These are phyloP conservation scores for Panaeolus cyanescens DNA, from an alignment of 768 basidiomycete species.

Conservation along the genomic window DNA sequence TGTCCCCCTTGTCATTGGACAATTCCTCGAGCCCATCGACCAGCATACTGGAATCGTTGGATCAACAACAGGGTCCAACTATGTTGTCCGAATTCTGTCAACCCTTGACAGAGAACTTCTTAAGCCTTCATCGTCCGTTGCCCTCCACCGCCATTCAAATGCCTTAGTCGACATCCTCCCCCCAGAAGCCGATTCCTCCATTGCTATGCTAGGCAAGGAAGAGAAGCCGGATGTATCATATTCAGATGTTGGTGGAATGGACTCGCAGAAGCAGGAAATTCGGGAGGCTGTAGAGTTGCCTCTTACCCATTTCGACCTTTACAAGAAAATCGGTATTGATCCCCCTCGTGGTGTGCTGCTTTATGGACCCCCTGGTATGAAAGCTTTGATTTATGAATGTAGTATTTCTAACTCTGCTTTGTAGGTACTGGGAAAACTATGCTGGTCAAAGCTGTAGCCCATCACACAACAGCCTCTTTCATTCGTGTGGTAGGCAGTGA, in stretches of 20 bases:
- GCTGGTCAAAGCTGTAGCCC: slow-evolving; percentile 99
- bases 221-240: slow-evolving; percentile 96
- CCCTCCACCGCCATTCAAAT: slow-evolving; percentile 98
- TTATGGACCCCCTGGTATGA: slow-evolving; percentile 92
- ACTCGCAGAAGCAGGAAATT: slow-evolving; percentile 98
- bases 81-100: slow-evolving; percentile 95
- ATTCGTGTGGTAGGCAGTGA: slow-evolving; percentile 98
- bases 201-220: slow-evolving; percentile 91
- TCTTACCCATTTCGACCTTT: slow-evolving; percentile 94
- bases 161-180: slow-evolving; percentile 97
- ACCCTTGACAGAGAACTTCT: slow-evolving; percentile 96
- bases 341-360: slow-evolving; percentile 96
- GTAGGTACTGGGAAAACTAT: slow-evolving; percentile 97
- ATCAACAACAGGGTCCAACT: slow-evolving; percentile 96
- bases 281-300: slow-evolving; percentile 98
- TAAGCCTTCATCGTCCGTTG: slow-evolving; percentile 96
- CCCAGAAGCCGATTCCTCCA: slow-evolving; percentile 97
- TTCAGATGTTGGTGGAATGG: slow-evolving; percentile 95
- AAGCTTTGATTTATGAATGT: not conserved
- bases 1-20: slow-evolving; percentile 97
- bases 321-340: slow-evolving; percentile 99
- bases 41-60: slow-evolving; percentile 97
- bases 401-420: not conserved
- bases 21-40: slow-evolving; percentile 99
- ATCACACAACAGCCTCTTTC: slow-evolving; percentile 96